phyloP scores from a whole-genome alignment of 2,329 filamentous ascomycete genomes.

The Diplodia mutila region DNA sequence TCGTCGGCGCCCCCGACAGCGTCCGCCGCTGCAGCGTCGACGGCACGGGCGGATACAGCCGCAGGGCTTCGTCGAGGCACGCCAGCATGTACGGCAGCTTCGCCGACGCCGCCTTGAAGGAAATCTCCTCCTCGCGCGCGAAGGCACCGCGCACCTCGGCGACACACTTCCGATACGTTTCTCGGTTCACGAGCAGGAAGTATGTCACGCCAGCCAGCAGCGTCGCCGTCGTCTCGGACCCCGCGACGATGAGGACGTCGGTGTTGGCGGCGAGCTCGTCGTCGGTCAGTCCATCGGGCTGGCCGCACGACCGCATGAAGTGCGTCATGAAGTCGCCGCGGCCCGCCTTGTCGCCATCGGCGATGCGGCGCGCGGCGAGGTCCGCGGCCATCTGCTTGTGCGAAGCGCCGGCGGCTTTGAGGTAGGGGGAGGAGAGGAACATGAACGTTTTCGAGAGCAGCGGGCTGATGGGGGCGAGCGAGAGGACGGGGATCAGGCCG shows the following conservation, averaged over 20 bases:
- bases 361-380: background rate
- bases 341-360: background rate
- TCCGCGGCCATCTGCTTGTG: too few relatives aligned
- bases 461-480: too few relatives aligned
- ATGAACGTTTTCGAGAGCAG: background rate
- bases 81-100: background rate
- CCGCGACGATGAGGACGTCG: slow-evolving; percentile 38
- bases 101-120: slow-evolving; percentile 12
- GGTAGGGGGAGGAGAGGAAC: too few relatives aligned
- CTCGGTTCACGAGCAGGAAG: slow-evolving; percentile 36
- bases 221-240: slow-evolving; percentile 48
- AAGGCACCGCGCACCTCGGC: background rate
- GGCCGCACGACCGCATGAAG: background rate
- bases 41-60: slow-evolving; percentile 50
- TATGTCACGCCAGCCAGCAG: slow-evolving; percentile 38
- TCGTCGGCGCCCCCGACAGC: slow-evolving; percentile 36
- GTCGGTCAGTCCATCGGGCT: slow-evolving; percentile 29
- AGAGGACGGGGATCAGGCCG: too few relatives aligned
- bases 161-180: background rate
- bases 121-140: background rate
- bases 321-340: background rate
- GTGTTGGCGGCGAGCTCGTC: slow-evolving; percentile 28
- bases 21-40: slow-evolving; percentile 36
- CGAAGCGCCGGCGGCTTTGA: too few relatives aligned
- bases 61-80: slow-evolving; percentile 47